phyloP scores from a whole-genome alignment of 2,329 filamentous ascomycete species.

The Penicillium vulpinum region DNA sequence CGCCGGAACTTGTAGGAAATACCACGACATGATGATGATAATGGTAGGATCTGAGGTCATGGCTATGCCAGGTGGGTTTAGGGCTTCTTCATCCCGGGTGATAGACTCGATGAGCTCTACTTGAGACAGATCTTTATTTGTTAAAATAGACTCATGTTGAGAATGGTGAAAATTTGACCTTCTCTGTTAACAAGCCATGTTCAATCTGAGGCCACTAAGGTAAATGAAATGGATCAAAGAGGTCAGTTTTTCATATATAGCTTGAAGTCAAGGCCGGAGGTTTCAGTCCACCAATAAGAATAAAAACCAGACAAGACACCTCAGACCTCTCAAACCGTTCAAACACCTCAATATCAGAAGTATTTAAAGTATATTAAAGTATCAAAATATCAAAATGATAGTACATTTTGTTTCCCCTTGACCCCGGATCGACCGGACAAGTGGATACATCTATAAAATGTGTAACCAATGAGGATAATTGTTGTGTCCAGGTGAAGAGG shows the following conservation, averaged over 20 bases:
- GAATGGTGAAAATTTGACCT: background rate
- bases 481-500: too few relatives aligned
- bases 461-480: constrained; percentile 18
- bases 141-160: background rate
- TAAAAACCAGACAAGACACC: background rate
- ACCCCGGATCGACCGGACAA: constrained; percentile 29
- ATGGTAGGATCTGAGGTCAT: constrained; percentile 24
- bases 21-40: constrained; percentile 28
- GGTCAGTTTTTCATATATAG: background rate
- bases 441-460: constrained; percentile 20
- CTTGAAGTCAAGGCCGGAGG: constrained; percentile 9
- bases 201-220: background rate
- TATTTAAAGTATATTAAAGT: background rate
- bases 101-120: background rate
- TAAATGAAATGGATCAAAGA: background rate
- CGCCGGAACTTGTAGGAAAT: constrained; percentile 12
- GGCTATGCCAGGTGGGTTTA: constrained; percentile 10
- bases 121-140: background rate
- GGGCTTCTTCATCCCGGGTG: background rate
- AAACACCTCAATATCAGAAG: background rate
- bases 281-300: constrained; percentile 20
- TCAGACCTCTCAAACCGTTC: background rate
- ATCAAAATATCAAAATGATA: background rate
- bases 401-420: constrained; percentile 1
- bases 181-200: background rate